Conservation (phyloP, 768 basidiomycete species). For the Pleurotus cornucopiae region DNA sequence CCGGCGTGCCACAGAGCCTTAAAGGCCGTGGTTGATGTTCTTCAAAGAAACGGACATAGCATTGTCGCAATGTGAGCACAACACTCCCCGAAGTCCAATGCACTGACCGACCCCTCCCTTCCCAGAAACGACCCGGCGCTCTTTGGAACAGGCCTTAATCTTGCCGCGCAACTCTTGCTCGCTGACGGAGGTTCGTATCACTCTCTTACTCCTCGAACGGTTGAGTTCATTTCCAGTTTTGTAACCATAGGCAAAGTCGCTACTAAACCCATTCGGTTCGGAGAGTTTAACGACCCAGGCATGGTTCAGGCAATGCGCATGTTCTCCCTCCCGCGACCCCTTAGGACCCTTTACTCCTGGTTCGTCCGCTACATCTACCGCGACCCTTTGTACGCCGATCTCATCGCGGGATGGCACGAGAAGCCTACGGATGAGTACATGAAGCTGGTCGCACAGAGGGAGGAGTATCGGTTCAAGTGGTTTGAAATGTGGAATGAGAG, state of each 20-base stretch:
- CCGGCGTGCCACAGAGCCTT: slow-evolving; percentile 59
- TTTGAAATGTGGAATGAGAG: slow-evolving; percentile 33
- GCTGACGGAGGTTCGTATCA: slow-evolving; percentile 40
- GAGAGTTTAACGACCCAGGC: slow-evolving; percentile 48
- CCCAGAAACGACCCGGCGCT: slow-evolving; percentile 33
- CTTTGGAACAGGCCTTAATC: slow-evolving; percentile 47
- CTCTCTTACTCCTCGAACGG: neutral
- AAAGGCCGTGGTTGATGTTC: slow-evolving; percentile 35
- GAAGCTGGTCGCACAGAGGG: slow-evolving; percentile 43
- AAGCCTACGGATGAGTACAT: slow-evolving; percentile 44
- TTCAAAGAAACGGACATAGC: slow-evolving; percentile 44
- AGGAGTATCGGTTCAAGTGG: slow-evolving; percentile 40
- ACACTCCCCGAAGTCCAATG: neutral
- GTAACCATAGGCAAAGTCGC: slow-evolving; percentile 20
- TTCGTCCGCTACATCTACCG: slow-evolving; percentile 48
- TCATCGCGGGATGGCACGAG: slow-evolving; percentile 42
- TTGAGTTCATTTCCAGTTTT: neutral
- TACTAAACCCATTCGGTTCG: slow-evolving; percentile 27
- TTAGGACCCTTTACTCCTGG: slow-evolving; percentile 44
- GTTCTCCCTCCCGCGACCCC: slow-evolving; percentile 40
- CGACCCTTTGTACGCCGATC: slow-evolving; percentile 49
- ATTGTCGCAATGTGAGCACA: slow-evolving; percentile 40
- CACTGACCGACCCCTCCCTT: neutral
- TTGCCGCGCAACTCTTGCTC: slow-evolving; percentile 48
- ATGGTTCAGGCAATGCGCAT: slow-evolving; percentile 33